Conservation (phyloP, 257 asterid genomes). For the Capsicum baccatum region DNA sequence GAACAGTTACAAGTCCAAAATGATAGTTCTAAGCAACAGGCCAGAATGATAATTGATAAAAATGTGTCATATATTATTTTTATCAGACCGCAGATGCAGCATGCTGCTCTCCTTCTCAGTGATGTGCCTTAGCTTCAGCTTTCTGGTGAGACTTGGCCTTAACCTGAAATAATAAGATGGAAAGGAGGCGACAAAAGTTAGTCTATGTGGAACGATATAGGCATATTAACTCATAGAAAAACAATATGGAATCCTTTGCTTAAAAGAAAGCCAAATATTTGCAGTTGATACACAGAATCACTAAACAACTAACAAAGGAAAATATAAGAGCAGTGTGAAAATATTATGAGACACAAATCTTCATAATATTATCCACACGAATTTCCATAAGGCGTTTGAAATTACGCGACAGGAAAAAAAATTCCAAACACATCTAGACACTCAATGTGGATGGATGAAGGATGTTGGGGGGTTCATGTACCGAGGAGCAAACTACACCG, state of each 20-base stretch:
- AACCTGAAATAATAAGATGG: slow-evolving; percentile 42
- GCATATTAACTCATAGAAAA: not conserved
- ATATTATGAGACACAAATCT: not conserved
- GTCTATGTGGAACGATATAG: not conserved
- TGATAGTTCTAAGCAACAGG: slow-evolving; percentile 47
- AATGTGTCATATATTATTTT: slow-evolving; percentile 48
- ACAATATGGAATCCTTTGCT: not conserved
- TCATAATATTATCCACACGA: not conserved
- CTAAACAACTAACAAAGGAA: not conserved
- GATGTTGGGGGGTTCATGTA: not conserved
- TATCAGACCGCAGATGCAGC: slow-evolving; percentile 36
- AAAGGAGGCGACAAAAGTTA: not conserved
- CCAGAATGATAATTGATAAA: slow-evolving; percentile 38
- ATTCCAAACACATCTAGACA: not conserved
- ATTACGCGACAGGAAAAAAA: not conserved
- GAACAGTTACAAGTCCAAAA: slow-evolving; percentile 38
- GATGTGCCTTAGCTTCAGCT: slow-evolving; percentile 72
- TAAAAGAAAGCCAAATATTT: not conserved
- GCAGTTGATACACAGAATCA: not conserved
- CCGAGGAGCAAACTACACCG: not conserved
- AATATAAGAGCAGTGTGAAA: not conserved
- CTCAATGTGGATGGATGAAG: not conserved
- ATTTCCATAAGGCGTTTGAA: not conserved
- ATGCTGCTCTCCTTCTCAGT: slow-evolving; percentile 44
- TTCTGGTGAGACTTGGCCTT: slow-evolving; percentile 76